Evolutionary conservation across 176 grass and related monocot species (phyloP).

Genomic region (barley (Hordeum vulgare)): DNA sequence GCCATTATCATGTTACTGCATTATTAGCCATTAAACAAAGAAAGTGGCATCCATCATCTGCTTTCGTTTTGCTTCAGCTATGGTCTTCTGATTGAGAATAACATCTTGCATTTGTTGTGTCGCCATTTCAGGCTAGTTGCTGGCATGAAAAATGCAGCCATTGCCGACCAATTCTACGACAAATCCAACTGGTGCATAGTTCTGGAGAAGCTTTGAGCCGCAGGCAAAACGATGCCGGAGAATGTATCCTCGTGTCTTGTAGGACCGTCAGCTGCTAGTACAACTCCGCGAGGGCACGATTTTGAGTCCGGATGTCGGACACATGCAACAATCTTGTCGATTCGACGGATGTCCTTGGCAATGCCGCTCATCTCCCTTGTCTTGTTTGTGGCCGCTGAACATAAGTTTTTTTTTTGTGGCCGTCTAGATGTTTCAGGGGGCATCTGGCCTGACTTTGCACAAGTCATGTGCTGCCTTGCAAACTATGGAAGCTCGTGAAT

Average conservation of each 20-base stretch:
- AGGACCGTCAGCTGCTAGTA: neutral
- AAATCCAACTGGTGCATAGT: slow-evolving; percentile 99
- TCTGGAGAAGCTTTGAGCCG: slow-evolving; percentile 72
- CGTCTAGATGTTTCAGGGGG: neutral
- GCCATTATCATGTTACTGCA: neutral
- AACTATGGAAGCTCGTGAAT: neutral
- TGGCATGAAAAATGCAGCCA: slow-evolving; percentile 57
- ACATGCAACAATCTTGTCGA: neutral
- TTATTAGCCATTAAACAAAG: neutral
- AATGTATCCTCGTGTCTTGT: slow-evolving; percentile 2
- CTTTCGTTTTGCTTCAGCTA: slow-evolving; percentile 15
- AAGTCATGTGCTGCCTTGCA: neutral
- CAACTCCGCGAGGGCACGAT: neutral
- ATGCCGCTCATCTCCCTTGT: neutral
- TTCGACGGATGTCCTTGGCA: neutral
- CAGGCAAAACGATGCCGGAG: neutral
- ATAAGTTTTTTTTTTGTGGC: neutral
- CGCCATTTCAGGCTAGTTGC: slow-evolving; percentile 70
- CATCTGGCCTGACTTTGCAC: neutral
- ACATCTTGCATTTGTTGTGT: slow-evolving; percentile 9
- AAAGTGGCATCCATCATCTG: neutral
- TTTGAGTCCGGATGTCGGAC: neutral
- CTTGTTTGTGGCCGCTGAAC: neutral
- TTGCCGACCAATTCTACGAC: slow-evolving; percentile 84
- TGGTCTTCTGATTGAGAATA: neutral